These are phyloP conservation scores for Catharanthus roseus DNA, from an alignment of 257 asterid species.

Conservation along the genomic window DNA sequence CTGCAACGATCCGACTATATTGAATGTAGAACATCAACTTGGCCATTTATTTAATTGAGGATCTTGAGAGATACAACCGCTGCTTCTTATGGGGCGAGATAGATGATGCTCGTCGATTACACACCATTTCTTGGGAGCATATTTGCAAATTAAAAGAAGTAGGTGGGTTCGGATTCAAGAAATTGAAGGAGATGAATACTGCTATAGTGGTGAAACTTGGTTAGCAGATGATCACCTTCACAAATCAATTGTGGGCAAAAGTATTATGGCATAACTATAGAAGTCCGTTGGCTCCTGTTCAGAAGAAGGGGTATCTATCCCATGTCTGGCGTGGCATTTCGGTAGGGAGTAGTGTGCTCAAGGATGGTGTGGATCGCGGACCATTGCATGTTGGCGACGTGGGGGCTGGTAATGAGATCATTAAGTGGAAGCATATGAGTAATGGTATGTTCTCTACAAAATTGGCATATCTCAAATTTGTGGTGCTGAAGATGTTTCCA, in stretches of 20 bases:
- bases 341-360: background rate
- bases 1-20: no score
- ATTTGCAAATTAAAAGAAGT: background rate
- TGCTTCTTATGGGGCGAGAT: background rate
- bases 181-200: background rate
- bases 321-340: background rate
- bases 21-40: no score
- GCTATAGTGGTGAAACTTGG: background rate
- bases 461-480: background rate
- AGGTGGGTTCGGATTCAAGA: background rate
- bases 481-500: background rate
- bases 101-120: background rate
- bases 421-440: background rate
- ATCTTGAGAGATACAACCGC: background rate
- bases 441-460: background rate
- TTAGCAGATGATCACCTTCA: background rate
- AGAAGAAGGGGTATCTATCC: background rate
- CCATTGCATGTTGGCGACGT: background rate
- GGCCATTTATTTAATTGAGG: no score
- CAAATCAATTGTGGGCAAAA: background rate
- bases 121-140: background rate
- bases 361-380: background rate
- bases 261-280: background rate
- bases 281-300: background rate
- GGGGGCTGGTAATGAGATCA: background rate